Evolutionary conservation across 129 eudicot species (phyloP), one percentile per base, ranked within the genome.

Genomic region (Rutidosis leptorrhynchoides): DNA sequence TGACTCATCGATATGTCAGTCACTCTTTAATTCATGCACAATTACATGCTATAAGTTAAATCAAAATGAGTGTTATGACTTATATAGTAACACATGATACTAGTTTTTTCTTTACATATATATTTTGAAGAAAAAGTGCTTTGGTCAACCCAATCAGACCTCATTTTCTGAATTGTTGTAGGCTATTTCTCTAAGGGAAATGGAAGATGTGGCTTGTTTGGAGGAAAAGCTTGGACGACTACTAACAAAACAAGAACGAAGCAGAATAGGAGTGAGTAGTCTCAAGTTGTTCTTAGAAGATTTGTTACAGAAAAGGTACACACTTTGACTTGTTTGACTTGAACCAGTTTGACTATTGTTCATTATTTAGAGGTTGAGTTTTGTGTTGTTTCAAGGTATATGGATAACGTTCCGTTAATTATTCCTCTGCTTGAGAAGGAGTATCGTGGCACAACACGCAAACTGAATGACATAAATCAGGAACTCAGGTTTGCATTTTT

Each of bases 391-490:
- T 12, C 60, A 67, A 93, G 98, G 80, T 93, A 93, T 32, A 82
- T 93, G 95, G 89, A 88, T 65, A 88, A 84, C 58, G 92, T 93
- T 65, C 98, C 98, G 9, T 45, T 86, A 78, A 85, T 93, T 74
- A 88, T 93, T 80, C 98, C 98, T 67, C 98, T 93, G 74, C 96
- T 93, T 42, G 96, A 93, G 56, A 93, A 83, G 76, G 98, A 93
- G 77, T 63, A 82, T 58, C 84, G 98, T 46, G 80, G 84, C 58
- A 78, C 89, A 70, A 84, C 83, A 35, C 77, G 83, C 51, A 93
- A 81, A 77, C 80, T 93, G 26, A 85, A 85, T 64, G 98, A 88
- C 78, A 85, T 93, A 59, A 82, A 85, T 79, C 85, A 80, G 82
- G 96, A 93, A 78, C 85, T 88, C 75, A 80, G 98, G 98, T 93